These are phyloP conservation scores for Amaranthus tricolor DNA, from an alignment of 179 eudicot genomes.

Conservation along the genomic window DNA sequence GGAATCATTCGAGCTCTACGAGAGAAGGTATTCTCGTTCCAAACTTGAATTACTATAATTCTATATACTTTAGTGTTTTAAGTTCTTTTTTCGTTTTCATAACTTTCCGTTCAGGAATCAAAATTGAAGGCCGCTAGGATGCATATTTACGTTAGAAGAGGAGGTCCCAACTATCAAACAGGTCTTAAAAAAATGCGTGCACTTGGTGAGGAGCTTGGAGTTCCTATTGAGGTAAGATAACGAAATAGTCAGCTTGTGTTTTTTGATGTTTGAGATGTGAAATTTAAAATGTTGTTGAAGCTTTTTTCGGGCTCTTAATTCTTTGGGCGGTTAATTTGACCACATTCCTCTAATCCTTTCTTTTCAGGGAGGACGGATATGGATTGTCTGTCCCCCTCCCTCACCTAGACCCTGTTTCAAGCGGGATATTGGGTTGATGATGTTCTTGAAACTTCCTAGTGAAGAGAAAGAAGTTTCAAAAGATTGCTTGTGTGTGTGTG, in stretches of 20 bases:
- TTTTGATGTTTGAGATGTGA: neutral
- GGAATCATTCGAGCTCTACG: slow-evolving; percentile 80
- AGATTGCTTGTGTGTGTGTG: neutral
- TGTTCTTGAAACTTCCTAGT: neutral
- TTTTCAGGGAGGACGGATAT: no score
- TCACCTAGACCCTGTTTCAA: no score
- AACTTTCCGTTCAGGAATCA: slow-evolving; percentile 45
- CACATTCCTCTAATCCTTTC: no score
- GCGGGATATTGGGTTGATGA: no score
- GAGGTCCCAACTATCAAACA: slow-evolving; percentile 89
- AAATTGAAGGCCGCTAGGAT: slow-evolving; percentile 82
- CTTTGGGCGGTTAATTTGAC: no score
- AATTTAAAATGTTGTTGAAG: neutral
- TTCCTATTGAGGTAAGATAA: slow-evolving; percentile 55
- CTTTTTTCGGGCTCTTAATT: neutral
- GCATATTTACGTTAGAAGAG: slow-evolving; percentile 83
- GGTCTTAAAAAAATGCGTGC: slow-evolving; percentile 82
- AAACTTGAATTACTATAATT: neutral
- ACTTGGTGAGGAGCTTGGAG: slow-evolving; percentile 63
- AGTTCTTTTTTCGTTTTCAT: neutral
- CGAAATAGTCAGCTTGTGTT: neutral
- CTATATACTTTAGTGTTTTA: neutral
- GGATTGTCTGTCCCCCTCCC: no score
- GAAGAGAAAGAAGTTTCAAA: neutral
- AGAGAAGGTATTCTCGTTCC: slow-evolving; percentile 57